Percentiles rank a stretch among this genome's conserved stretches.
Evolutionary conservation across 2,329 filamentous ascomycete genomes (phyloP).

Genomic region (Sporothrix pallida): DNA sequence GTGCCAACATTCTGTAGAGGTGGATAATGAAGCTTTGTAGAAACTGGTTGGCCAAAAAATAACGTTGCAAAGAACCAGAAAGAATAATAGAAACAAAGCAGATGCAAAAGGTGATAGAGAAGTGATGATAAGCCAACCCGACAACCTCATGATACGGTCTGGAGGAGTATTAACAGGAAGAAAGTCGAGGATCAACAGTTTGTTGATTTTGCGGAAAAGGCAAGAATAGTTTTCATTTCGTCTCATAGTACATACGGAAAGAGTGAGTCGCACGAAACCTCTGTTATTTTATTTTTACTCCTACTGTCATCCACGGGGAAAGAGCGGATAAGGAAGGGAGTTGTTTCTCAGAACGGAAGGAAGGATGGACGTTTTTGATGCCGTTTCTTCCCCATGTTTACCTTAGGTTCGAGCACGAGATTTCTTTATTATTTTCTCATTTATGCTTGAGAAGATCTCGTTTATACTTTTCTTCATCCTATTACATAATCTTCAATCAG

Average conservation of each 20-base stretch:
- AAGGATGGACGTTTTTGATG: not conserved
- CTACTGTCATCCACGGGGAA: not conserved
- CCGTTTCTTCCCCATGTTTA: no score
- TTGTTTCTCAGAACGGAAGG: constrained; percentile 7
- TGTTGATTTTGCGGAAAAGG: not conserved
- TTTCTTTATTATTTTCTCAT: no score
- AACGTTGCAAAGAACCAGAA: not conserved
- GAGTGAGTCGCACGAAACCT: not conserved
- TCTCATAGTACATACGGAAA: not conserved
- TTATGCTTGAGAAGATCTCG: no score
- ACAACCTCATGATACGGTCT: not conserved
- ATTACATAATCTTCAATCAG: not conserved
- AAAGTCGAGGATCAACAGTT: not conserved
- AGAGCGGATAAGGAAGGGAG: constrained; percentile 13
- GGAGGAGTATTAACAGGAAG: no score
- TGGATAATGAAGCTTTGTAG: not conserved
- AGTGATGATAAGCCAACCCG: not conserved
- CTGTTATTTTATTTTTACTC: no score
- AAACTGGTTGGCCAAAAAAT: not conserved
- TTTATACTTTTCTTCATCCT: no score
- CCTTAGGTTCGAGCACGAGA: no score
- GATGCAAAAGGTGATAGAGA: not conserved
- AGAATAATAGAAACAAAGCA: not conserved
- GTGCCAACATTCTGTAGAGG: not conserved
- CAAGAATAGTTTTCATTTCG: not conserved